A percentile compares a stretch with the other conserved stretches of the same genome.
Conservation (phyloP, 2,329 filamentous ascomycete genomes). For the Fusarium mangiferae region DNA sequence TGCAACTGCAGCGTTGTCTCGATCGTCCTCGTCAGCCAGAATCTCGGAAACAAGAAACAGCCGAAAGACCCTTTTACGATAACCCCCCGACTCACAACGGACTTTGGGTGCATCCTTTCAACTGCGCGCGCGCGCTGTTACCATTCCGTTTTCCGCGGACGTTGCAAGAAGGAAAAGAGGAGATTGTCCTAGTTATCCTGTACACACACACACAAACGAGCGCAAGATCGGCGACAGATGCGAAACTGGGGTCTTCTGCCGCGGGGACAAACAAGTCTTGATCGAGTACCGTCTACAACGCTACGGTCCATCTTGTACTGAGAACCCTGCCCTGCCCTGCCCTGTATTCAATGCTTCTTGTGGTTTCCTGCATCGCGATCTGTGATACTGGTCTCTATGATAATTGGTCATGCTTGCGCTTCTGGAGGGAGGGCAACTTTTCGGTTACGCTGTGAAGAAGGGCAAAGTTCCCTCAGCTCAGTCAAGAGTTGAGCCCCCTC, state of each 20-base stretch:
- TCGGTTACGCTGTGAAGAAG: not conserved
- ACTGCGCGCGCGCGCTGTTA: not conserved
- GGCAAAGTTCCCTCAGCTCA: not conserved
- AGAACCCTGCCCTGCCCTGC: not conserved
- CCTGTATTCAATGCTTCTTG: not conserved
- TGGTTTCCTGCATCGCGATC: conserved; percentile 29
- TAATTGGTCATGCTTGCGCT: conserved; percentile 23
- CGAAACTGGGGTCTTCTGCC: conserved; percentile 19
- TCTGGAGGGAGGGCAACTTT: not conserved
- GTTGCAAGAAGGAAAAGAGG: not conserved
- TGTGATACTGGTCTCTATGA: conserved; percentile 3
- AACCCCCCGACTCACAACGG: not conserved
- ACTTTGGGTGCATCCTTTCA: not conserved
- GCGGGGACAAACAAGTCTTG: conserved; percentile 10
- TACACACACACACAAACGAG: not conserved
- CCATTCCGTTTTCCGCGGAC: not conserved
- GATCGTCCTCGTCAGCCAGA: conserved; percentile 28
- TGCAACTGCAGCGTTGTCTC: not conserved
- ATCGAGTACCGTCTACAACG: conserved; percentile 24
- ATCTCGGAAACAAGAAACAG: not conserved
- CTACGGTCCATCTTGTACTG: not conserved
- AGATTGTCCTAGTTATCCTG: not conserved
- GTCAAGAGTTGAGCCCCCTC: not conserved
- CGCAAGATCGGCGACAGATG: conserved; percentile 23
- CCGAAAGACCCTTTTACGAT: not conserved